Percentiles rank a stretch among this genome's conserved stretches.
These are phyloP conservation scores for Gonapodya sp. DNA, from an alignment of 192 early-diverging fungal species.

Conservation along the genomic window DNA sequence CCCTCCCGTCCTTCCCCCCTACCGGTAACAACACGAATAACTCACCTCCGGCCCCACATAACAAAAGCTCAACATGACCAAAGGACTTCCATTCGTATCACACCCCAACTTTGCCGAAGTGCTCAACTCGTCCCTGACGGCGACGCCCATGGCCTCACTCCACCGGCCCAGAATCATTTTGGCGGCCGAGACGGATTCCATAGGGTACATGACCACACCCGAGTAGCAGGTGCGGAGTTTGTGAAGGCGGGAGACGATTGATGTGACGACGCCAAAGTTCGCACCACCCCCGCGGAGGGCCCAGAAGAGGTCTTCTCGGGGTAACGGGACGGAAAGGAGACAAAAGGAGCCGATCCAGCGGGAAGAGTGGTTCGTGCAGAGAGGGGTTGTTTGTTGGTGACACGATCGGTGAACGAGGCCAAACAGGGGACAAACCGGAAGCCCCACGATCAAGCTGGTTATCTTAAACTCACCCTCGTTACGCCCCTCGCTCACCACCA, in stretches of 20 bases:
- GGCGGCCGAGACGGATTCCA: not conserved
- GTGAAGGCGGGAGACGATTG: not conserved
- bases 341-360: too few relatives aligned
- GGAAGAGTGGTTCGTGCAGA: too few relatives aligned
- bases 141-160: not conserved
- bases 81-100: not conserved
- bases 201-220: constrained; percentile 8
- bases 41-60: not conserved
- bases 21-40: too few relatives aligned
- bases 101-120: constrained; percentile 2
- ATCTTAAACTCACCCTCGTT: not conserved
- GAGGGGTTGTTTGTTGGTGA: not conserved
- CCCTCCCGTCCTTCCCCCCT: too few relatives aligned
- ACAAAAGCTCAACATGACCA: constrained; percentile 7
- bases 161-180: not conserved
- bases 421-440: not conserved
- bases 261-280: constrained; percentile 5
- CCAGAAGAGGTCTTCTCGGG: constrained; percentile 7
- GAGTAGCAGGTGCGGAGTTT: constrained; percentile 6
- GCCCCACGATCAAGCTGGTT: too few relatives aligned
- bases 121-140: not conserved
- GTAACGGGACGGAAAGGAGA: too few relatives aligned
- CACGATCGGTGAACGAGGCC: not conserved
- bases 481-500: not conserved
- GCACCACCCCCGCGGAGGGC: not conserved